phyloP scores from a whole-genome alignment of 768 basidiomycete species.

The Scleroderma citrinum region DNA sequence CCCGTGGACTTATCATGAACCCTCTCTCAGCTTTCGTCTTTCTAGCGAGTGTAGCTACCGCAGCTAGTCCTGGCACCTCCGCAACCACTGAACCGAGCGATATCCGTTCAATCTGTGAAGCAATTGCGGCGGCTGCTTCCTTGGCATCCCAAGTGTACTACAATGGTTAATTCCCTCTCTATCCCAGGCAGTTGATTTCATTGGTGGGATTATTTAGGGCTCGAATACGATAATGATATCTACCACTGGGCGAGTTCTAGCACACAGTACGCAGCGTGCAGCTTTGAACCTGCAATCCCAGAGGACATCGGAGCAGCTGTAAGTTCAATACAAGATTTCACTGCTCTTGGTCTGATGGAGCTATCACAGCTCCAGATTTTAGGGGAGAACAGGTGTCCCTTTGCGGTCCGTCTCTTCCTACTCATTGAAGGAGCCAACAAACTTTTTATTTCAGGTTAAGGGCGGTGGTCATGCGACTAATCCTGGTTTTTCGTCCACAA shows the following conservation, averaged over 20 bases:
- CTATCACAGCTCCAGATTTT: slow-evolving; percentile 7
- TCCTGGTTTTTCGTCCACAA: slow-evolving; percentile 50
- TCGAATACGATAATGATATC: slow-evolving; percentile 37
- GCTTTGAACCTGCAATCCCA: slow-evolving; percentile 52
- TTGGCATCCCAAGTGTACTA: too few relatives aligned
- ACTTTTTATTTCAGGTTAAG: slow-evolving; percentile 39
- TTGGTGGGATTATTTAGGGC: slow-evolving; percentile 24
- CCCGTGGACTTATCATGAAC: too few relatives aligned
- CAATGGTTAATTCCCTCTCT: too few relatives aligned
- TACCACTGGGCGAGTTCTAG: slow-evolving; percentile 50
- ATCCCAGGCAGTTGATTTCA: slow-evolving; percentile 42
- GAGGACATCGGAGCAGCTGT: slow-evolving; percentile 49
- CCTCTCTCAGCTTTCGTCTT: too few relatives aligned
- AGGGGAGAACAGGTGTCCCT: slow-evolving; percentile 39
- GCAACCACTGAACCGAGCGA: too few relatives aligned
- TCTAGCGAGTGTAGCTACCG: too few relatives aligned
- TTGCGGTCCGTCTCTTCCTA: slow-evolving; percentile 14
- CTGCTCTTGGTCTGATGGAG: not conserved
- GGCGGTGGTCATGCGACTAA: slow-evolving; percentile 53
- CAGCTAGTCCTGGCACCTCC: too few relatives aligned
- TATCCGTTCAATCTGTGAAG: slow-evolving; percentile 32
- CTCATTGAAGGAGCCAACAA: slow-evolving; percentile 23
- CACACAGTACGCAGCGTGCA: slow-evolving; percentile 40
- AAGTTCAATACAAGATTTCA: not conserved
- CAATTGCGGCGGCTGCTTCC: slow-evolving; percentile 36